A percentile compares a stretch with the other conserved stretches of the same genome.
These are phyloP conservation scores for Pseudoscleropodium purum DNA, from an alignment of 225 moss, liverwort and hornwort genomes.

Conservation along the genomic window DNA sequence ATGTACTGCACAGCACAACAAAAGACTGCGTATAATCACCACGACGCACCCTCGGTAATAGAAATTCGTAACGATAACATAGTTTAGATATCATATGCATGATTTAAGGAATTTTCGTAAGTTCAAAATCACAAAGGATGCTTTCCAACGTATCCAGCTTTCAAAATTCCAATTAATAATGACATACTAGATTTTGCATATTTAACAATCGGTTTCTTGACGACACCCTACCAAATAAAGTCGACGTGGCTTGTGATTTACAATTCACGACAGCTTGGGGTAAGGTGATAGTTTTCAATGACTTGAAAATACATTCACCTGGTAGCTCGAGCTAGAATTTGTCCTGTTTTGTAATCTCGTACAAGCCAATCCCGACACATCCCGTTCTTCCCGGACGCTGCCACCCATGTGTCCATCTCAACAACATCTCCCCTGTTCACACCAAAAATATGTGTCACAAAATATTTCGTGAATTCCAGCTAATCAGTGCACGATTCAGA, in stretches of 20 bases:
- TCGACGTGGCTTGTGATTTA: neutral
- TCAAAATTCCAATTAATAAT: neutral
- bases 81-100: neutral
- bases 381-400: conserved; percentile 84
- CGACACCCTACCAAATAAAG: neutral
- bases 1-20: conserved; percentile 36
- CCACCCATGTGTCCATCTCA: conserved; percentile 91
- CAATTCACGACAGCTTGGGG: neutral
- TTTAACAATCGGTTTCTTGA: neutral
- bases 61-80: neutral
- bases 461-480: neutral
- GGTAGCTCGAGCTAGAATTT: conserved; percentile 81
- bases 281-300: neutral
- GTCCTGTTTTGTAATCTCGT: conserved; percentile 74
- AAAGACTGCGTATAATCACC: neutral
- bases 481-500: neutral
- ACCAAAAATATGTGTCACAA: neutral
- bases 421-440: conserved; percentile 73
- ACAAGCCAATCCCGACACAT: conserved; percentile 96
- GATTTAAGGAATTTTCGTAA: neutral
- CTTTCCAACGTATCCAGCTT: neutral
- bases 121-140: neutral
- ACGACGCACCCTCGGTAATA: neutral
- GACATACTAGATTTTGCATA: neutral
- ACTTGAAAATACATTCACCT: conserved; percentile 31